Base-by-base conservation (phyloP, 148 eudicot species). In the Rhododendron vialii region DNA sequence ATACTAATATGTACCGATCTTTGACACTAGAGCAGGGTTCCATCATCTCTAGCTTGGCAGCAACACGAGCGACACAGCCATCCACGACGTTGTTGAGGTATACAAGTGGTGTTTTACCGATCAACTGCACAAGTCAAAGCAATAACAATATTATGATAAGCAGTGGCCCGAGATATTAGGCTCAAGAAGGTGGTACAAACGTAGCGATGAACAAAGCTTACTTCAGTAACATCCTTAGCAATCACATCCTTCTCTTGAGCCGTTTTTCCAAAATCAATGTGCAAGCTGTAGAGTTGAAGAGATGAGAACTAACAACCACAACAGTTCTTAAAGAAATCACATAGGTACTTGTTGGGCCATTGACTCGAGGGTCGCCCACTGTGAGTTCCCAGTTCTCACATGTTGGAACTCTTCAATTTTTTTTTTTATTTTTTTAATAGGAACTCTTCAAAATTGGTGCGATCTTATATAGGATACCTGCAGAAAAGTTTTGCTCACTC, bases 21-120 rank as follows among this genome's bases (percentile, higher is more conserved):
- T 95, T 95, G 14, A 94, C 92, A 87, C 98, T 95, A 7, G 97
- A 92, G 92, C n/a, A n/a, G n/a, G n/a, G n/a, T n/a, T n/a, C n/a
- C n/a, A n/a, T n/a, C n/a, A n/a, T n/a, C n/a, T n/a, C 98, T 83
- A 95, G 85, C 91, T 92, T 94, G 59, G 94, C 96, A 83, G 96
- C 98, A 73, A 95, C 51, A 73, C 91, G 94, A 45, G 94, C 98
- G 45, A 88, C 92, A 69, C 97, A 95, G 10, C 98, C 97, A 86
- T 94, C 96, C 43, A 90, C 93, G 3, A 92, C 89, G 69, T 89
- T 92, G 89, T 93, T 94, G 48, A 95, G 95, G 83, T 95, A 95
- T 45, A 95, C 97, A 92, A 95, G 36, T 57, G 98, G 98, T 5
- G 95, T 95, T 1, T 91, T 91, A 41, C 98, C 97, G 35, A 93